Base-by-base conservation (phyloP, 1,284 basidiomycete genomes). In the Tilletia walkeri region DNA sequence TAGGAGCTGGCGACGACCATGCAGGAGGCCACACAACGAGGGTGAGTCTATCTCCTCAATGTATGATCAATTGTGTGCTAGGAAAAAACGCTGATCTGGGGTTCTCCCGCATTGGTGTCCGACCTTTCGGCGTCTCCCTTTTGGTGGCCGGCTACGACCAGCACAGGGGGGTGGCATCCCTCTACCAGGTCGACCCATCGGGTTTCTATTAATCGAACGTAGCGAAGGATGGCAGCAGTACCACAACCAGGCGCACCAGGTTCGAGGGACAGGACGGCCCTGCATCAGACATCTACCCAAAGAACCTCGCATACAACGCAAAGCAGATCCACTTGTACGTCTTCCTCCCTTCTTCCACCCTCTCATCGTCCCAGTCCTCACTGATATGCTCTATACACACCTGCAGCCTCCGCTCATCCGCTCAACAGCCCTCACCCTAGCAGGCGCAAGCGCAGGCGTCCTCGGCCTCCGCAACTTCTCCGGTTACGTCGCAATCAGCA, bases 161-260 rank as follows among this genome's bases (percentile, higher is more conserved):
- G 77, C 91, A 91, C 82, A 90, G 94, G 20, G 95, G 95, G 18
- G 93, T 30, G 24, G 24, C 94, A 75, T 92, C 90, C 48, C 88
- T 99, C 73, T 99, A 96, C 86, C 96, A 99, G 85, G 95, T 99
- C 69, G 96, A 99, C 86, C 96, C 96, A 20, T 96, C 94, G 63
- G 96, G 96, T 63, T 94, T 92, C 63, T 83, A 78, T 67, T 99
- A 30, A 30, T 30, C 24, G 24, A 30, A 30, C 24, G 24, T 2
- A 30, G 24, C 24, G 24, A 30, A 30, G 24, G 10, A 56, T 56
- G 54, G 54, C 54, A 12, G 24, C 24, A 56, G 54, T 30, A 7
- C 12, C 20, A 56, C 24, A n/a, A 34, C n/a, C 20, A 56, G 24
- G 20, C 6, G 54, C 24, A 30, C 54, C 20, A 12, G 34, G 54